These are phyloP conservation scores for Ilex asprella DNA, from an alignment of 257 asterid genomes.

Conservation along the genomic window DNA sequence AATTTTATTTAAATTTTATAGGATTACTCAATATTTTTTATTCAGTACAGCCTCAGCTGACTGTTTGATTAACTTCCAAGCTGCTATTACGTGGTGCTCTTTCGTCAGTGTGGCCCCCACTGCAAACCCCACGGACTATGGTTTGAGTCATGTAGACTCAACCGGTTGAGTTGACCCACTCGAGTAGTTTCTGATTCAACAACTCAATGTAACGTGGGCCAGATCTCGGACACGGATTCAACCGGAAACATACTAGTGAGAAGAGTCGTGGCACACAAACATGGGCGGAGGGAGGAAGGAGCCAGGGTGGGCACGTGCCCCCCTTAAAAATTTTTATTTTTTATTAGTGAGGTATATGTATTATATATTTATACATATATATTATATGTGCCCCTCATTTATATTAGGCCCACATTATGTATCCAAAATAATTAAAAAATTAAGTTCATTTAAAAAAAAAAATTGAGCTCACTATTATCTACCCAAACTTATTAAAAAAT, in stretches of 20 bases:
- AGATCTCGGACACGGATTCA: slow-evolving; percentile 10
- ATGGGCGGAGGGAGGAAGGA: too few species aligned
- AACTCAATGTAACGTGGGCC: background rate
- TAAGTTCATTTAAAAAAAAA: too few species aligned
- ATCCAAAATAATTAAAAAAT: too few species aligned
- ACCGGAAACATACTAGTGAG: slow-evolving; percentile 20
- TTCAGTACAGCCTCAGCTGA: slow-evolving; percentile 11
- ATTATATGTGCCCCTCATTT: too few species aligned
- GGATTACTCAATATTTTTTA: background rate
- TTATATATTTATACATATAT: too few species aligned
- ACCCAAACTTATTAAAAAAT: too few species aligned
- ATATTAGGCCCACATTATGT: too few species aligned
- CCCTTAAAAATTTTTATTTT: too few species aligned
- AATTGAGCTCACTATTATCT: too few species aligned
- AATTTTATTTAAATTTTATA: too few species aligned
- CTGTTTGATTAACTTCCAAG: slow-evolving; percentile 26
- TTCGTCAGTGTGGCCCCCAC: slow-evolving; percentile 33
- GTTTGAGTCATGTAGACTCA: slow-evolving; percentile 31
- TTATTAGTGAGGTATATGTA: too few species aligned
- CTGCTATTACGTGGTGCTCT: slow-evolving; percentile 26
- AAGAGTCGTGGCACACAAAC: slow-evolving; percentile 15
- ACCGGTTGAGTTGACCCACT: slow-evolving; percentile 26
- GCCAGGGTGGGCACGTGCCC: too few species aligned
- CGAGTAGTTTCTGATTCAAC: slow-evolving; percentile 25
- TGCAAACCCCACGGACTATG: slow-evolving; percentile 19